Percentiles rank a stretch among this genome's conserved stretches.
Conservation (phyloP, 1,284 basidiomycete genomes). For the Leccinum solheimii region DNA sequence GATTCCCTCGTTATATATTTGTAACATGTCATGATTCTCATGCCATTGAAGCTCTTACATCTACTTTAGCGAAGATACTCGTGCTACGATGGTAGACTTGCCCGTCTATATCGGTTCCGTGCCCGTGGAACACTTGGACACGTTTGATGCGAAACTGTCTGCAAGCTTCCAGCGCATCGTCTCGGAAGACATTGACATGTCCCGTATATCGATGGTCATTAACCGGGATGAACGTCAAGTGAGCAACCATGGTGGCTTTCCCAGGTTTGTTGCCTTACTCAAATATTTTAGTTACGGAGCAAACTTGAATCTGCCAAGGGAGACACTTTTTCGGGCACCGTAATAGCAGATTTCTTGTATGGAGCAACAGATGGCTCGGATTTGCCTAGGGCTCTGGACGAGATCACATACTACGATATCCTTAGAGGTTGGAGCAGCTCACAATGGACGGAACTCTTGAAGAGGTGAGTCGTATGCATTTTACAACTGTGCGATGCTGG, state of each 20-base stretch:
- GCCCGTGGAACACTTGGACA: slow-evolving; percentile 76
- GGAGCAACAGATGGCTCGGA: slow-evolving; percentile 84
- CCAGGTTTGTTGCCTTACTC: background rate
- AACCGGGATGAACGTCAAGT: slow-evolving; percentile 88
- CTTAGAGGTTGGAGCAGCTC: slow-evolving; percentile 72
- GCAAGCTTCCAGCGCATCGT: slow-evolving; percentile 73
- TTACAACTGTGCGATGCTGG: slow-evolving; percentile 3
- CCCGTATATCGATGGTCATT: slow-evolving; percentile 87
- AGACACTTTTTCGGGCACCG: slow-evolving; percentile 67
- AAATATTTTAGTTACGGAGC: slow-evolving; percentile 59
- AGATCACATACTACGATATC: slow-evolving; percentile 70
- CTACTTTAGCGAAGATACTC: slow-evolving; percentile 77
- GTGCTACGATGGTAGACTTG: slow-evolving; percentile 76
- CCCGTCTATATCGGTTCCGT: slow-evolving; percentile 84
- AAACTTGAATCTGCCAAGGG: slow-evolving; percentile 77
- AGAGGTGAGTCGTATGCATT: slow-evolving; percentile 53
- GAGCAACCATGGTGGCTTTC: slow-evolving; percentile 10
- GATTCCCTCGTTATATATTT: slow-evolving; percentile 1
- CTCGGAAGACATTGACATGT: slow-evolving; percentile 85
- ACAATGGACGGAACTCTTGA: slow-evolving; percentile 82
- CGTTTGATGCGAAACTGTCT: slow-evolving; percentile 71
- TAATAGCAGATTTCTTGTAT: slow-evolving; percentile 90
- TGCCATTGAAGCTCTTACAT: slow-evolving; percentile 66
- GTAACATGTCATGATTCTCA: slow-evolving; percentile 24
- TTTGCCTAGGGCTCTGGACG: slow-evolving; percentile 73